phyloP scores from a whole-genome alignment of 73 alveolate species.

The Diophrys sp. region DNA sequence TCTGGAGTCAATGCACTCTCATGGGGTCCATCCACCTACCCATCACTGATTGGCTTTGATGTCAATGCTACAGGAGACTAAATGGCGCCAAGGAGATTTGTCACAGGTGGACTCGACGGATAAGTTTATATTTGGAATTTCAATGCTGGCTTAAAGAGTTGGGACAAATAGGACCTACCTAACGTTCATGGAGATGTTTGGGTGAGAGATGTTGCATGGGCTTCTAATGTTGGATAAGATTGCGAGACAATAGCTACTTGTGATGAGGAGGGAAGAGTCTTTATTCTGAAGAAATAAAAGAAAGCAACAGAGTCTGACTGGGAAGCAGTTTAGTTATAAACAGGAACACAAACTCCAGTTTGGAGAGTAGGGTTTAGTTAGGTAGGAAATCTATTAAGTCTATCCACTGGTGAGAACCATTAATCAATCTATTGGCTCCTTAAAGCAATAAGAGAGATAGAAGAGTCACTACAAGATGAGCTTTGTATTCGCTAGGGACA shows the following conservation, averaged over 20 bases:
- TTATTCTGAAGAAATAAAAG: constrained; percentile 17
- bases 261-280: constrained; percentile 32
- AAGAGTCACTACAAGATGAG: too few relatives aligned
- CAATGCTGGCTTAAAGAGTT: constrained; percentile 6
- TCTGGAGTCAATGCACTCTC: constrained; percentile 28
- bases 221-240: constrained; percentile 27
- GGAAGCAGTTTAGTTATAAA: neutral
- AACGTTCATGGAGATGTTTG: constrained; percentile 30
- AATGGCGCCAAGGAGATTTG: constrained; percentile 32
- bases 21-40: constrained; percentile 59
- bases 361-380: constrained; percentile 54
- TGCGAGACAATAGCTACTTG: constrained; percentile 42
- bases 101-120: constrained; percentile 29
- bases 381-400: constrained; percentile 41
- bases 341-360: constrained; percentile 14
- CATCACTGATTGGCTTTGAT: constrained; percentile 16
- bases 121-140: constrained; percentile 22
- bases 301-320: neutral
- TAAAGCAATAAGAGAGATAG: too few relatives aligned
- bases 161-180: neutral
- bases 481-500: too few relatives aligned
- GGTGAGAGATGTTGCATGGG: constrained; percentile 69
- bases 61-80: constrained; percentile 11
- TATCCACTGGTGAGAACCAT: constrained; percentile 47
- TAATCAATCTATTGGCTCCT: too few relatives aligned